A percentile compares a stretch with the other conserved stretches of the same genome.
Conservation (phyloP, 1,139 yeast species). For the Magnusiomyces magnusii region DNA sequence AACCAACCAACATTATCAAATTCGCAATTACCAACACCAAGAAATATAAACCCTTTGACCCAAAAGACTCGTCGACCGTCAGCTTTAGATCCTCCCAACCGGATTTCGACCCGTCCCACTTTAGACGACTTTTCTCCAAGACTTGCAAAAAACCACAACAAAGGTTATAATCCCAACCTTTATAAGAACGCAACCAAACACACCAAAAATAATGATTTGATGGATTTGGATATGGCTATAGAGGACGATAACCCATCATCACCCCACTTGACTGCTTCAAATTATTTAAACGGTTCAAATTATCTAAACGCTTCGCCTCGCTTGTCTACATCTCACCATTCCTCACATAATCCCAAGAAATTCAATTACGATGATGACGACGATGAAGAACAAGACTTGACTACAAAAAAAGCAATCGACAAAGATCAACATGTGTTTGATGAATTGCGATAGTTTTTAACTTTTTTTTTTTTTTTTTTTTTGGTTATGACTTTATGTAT, state of each 20-base stretch:
- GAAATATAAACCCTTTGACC: background rate
- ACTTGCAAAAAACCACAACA: too few species aligned
- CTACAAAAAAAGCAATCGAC: slow-evolving; percentile 12
- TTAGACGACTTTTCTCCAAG: background rate
- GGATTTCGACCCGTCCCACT: background rate
- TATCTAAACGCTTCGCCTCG: too few species aligned
- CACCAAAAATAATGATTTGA: background rate
- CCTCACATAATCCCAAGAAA: too few species aligned
- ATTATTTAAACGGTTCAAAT: too few species aligned
- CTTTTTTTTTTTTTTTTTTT: too few species aligned
- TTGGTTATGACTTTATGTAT: too few species aligned
- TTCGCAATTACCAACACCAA: background rate
- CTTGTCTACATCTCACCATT: too few species aligned
- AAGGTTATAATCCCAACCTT: too few species aligned
- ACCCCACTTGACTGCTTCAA: too few species aligned
- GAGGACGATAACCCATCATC: background rate
- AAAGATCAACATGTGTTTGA: slow-evolving; percentile 25
- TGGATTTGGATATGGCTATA: background rate
- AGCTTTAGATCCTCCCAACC: slow-evolving; percentile 2
- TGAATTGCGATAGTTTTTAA: too few species aligned
- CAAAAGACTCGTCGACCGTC: background rate
- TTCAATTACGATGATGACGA: too few species aligned
- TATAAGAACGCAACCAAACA: too few species aligned
- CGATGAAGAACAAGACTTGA: slow-evolving; percentile 8
- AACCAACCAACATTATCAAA: background rate